Percentiles rank a stretch among this genome's conserved stretches.
phyloP scores from a whole-genome alignment of 2,329 filamentous ascomycete genomes.

The Alternaria sp. region DNA sequence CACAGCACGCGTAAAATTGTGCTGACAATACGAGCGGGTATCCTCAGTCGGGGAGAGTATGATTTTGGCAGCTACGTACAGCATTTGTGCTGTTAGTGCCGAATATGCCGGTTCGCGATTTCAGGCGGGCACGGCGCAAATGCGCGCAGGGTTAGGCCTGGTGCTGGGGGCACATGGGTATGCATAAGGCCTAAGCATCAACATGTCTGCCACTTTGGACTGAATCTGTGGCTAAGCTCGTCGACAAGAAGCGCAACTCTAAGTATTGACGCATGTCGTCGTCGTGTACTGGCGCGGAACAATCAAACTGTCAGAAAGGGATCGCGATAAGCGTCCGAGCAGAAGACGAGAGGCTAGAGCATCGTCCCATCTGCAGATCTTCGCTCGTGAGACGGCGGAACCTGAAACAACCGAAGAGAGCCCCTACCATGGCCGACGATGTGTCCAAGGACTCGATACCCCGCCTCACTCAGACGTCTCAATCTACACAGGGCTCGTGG shows the following conservation, averaged over 20 bases:
- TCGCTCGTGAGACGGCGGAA: constrained; percentile 20
- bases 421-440: constrained; percentile 21
- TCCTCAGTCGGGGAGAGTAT: constrained; percentile 1
- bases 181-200: background rate
- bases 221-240: constrained; percentile 7
- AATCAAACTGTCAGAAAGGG: background rate
- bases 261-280: background rate
- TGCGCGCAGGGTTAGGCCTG: constrained; percentile 22
- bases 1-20: constrained; percentile 7
- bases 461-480: constrained; percentile 27
- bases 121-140: constrained; percentile 24
- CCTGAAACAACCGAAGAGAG: constrained; percentile 39
- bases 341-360: constrained; percentile 17
- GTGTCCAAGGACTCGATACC: constrained; percentile 18
- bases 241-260: background rate
- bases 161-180: constrained; percentile 8
- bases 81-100: constrained; percentile 23
- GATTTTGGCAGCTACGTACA: constrained; percentile 7
- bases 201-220: constrained; percentile 16
- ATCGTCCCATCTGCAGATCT: constrained; percentile 33
- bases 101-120: constrained; percentile 25
- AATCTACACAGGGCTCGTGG: constrained; percentile 15
- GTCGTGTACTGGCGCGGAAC: constrained; percentile 1
- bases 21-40: background rate
- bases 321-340: constrained; percentile 5